Evolutionary conservation across 1,284 basidiomycete species (phyloP), one percentile per base, ranked within the genome.

Genomic region (Cryptococcus wingfieldii): DNA sequence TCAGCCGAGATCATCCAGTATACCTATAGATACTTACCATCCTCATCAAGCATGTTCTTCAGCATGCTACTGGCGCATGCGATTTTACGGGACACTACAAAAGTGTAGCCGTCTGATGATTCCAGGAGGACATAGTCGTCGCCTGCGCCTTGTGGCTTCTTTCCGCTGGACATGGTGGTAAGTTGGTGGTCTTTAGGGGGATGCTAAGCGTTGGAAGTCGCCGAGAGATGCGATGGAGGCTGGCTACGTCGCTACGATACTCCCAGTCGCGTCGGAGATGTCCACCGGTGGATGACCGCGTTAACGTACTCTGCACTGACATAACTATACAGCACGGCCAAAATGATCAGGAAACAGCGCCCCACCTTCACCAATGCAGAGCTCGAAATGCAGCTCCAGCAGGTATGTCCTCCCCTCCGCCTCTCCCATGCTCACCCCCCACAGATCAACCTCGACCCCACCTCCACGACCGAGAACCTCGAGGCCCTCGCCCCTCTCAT

Each of bases 401-500:
- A 76, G 65, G 75, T 77, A 46, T 34, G 67, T 49, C 13, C 3
- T n/a, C 7, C 5, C 42, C 23, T 31, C n/a, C 31, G n/a, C 37
- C 39, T 3, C 39, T n/a, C 14, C n/a, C 18, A 50, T 6, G 23
- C 38, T 28, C n/a, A 8, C 13, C 45, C 6, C 7, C 28, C 34
- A 13, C 54, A 77, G 73, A 70, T 77, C 57, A 71, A 73, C 37
- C 65, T 77, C 25, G 75, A 77, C 53, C 63, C 71, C 0, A 63
- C 68, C 7, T 65, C 70, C 2, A 63, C 69, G 0, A 60, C 67
- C 2, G 91, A 95, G 78, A 94, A 95, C 75, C 83, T 95, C 43
- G 92, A 95, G 77, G 89, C 93, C 53, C 84, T 95, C 14, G 91
- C 89, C 13, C 90, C 92, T 37, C 86, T 96, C 47, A 90, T 96